phyloP scores from a whole-genome alignment of 2,329 filamentous ascomycete genomes.

The Ceratocystis albifundus region DNA sequence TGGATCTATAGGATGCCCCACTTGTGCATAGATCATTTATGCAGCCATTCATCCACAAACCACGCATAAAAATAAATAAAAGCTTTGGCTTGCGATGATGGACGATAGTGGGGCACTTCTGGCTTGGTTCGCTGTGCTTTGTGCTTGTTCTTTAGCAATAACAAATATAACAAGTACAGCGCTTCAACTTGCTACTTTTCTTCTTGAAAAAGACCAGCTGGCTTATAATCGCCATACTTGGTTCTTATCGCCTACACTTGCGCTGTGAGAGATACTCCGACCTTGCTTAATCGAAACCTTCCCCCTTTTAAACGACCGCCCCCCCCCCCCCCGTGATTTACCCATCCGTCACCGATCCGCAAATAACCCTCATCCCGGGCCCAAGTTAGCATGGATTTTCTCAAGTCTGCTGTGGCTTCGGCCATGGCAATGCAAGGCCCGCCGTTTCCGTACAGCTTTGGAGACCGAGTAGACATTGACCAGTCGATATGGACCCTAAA shows the following conservation, averaged over 20 bases:
- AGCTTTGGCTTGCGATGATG: not conserved
- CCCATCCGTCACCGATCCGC: not conserved
- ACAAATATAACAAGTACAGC: not conserved
- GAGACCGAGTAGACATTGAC: conserved; percentile 82
- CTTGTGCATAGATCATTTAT: not conserved
- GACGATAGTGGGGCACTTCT: not conserved
- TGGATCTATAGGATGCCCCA: not conserved
- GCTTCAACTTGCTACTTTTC: not conserved
- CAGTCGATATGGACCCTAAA: conserved; percentile 94
- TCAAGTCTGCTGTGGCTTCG: conserved; percentile 94
- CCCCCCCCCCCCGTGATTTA: not conserved
- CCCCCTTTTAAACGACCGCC: not conserved
- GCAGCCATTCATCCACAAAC: not conserved
- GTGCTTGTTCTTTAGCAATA: too few relatives aligned
- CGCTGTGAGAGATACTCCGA: not conserved
- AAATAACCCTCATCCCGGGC: conserved; percentile 14
- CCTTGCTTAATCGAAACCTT: not conserved
- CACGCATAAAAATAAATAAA: not conserved
- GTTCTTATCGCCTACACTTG: not conserved
- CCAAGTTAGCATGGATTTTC: conserved; percentile 67
- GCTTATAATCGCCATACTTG: not conserved
- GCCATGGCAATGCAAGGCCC: conserved; percentile 82
- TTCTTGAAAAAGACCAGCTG: not conserved
- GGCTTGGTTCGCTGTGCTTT: not conserved
- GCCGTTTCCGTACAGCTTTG: conserved; percentile 83